phyloP scores from a whole-genome alignment of 345 rosid species.

The Pugionium cornutum region DNA sequence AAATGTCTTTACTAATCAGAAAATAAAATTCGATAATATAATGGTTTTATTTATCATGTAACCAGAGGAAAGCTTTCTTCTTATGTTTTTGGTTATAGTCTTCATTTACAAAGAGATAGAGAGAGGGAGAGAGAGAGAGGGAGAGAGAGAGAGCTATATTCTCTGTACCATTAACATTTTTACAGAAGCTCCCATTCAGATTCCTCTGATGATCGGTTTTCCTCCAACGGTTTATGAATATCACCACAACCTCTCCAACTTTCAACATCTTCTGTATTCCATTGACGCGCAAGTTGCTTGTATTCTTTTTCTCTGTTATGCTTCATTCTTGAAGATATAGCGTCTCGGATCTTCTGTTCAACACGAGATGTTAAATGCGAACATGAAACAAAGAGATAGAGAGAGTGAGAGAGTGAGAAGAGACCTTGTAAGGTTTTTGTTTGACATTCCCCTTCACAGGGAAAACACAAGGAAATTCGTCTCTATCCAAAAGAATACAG shows the following conservation, averaged over 20 bases:
- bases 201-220: conserved; percentile 40
- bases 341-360: conserved; percentile 48
- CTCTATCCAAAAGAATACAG: conserved; percentile 60
- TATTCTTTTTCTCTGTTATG: conserved; percentile 62
- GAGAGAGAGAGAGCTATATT: neutral
- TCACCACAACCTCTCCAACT: conserved; percentile 25
- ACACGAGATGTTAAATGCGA: neutral
- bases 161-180: conserved; percentile 20
- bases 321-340: conserved; percentile 60
- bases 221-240: conserved; percentile 19
- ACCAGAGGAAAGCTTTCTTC: too few species aligned
- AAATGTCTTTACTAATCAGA: too few species aligned
- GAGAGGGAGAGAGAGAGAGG: too few species aligned
- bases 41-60: too few species aligned
- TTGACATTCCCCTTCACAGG: conserved; percentile 42
- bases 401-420: neutral
- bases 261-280: conserved; percentile 37
- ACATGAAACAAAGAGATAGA: conserved; percentile 10
- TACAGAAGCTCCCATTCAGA: conserved; percentile 84
- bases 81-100: too few species aligned
- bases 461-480: conserved; percentile 45
- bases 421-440: conserved; percentile 65
- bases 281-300: conserved; percentile 55
- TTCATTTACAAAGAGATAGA: too few species aligned
- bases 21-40: too few species aligned